Evolutionary conservation across 345 rosid genomes (phyloP), one percentile per base, ranked within the genome.

Genomic region (Eucalyptus erythrocorys): DNA sequence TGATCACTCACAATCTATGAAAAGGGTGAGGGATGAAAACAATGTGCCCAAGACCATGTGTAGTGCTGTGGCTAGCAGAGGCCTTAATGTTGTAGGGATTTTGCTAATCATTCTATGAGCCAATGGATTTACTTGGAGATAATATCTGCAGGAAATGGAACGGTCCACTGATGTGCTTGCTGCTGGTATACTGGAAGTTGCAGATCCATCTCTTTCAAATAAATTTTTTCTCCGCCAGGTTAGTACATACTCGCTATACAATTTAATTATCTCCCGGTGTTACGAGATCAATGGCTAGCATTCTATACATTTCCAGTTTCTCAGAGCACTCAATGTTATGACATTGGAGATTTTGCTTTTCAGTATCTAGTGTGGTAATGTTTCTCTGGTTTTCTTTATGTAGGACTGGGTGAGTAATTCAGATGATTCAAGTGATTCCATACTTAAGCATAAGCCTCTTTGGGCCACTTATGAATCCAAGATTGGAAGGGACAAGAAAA

Each of bases 91-190:
- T 42, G 14, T 76, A 10, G 24, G 47, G 43, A 76, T 76, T 76
- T 40, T 11, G 84, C 84, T 76, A 22, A 76, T 76, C 27, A 40
- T 76, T 76, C 15, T 21, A 40, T 13, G 8, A 40, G 84, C 84
- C 47, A 76, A 2, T 76, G 47, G 47, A 76, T 37, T 76, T 88
- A 85, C 59, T 51, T 71, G 53, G 32, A 59, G 81, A 90, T 90
- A 86, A 86, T 85, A 55, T 71, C 91, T 91, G 90, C 93, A 97
- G 99, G 99, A 98, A 90, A 98, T 98, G 99, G 99, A 97, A 89
- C 94, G 96, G 86, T 97, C 99, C 87, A 94, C 98, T 51, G 99
- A 98, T 94, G 96, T 98, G 89, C 96, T 98, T 90, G 99, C 99
- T 91, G 99, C 99, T 86, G 99, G 99, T 91, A 92, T 98, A 89